phyloP scores from a whole-genome alignment of 306 rosid species.

The Vigna trinervia region DNA sequence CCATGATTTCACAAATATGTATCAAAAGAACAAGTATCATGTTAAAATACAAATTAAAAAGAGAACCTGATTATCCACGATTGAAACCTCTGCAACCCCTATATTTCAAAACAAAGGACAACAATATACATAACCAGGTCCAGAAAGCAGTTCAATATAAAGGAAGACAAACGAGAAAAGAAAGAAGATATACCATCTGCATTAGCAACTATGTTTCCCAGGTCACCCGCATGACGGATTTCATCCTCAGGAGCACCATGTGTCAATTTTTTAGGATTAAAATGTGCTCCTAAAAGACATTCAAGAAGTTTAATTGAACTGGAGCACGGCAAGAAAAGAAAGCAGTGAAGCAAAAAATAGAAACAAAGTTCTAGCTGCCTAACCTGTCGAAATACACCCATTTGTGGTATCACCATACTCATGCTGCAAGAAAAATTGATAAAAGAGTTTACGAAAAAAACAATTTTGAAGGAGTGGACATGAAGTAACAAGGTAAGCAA shows the following conservation, averaged over 20 bases:
- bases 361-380: constrained; percentile 26
- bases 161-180: background rate
- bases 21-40: background rate
- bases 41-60: constrained; percentile 18
- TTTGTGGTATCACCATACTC: constrained; percentile 97
- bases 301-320: constrained; percentile 22
- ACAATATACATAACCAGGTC: constrained; percentile 25
- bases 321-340: constrained; percentile 15
- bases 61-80: constrained; percentile 76
- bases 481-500: constrained; percentile 30
- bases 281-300: constrained; percentile 74
- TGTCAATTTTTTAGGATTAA: constrained; percentile 71
- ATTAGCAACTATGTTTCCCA: constrained; percentile 94
- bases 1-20: background rate
- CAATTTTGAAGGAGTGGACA: constrained; percentile 1
- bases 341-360: background rate
- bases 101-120: constrained; percentile 33
- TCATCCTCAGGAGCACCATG: constrained; percentile 97
- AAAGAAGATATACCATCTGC: constrained; percentile 60
- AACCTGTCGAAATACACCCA: constrained; percentile 96
- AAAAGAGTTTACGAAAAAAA: background rate
- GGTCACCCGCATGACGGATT: constrained; percentile 99
- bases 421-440: constrained; percentile 61
- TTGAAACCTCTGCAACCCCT: constrained; percentile 82
- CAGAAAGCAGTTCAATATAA: constrained; percentile 4